Percentiles rank a stretch among this genome's conserved stretches.
Conservation (phyloP, 495 filamentous ascomycete species). For the Aspergillus coremiiformis region DNA sequence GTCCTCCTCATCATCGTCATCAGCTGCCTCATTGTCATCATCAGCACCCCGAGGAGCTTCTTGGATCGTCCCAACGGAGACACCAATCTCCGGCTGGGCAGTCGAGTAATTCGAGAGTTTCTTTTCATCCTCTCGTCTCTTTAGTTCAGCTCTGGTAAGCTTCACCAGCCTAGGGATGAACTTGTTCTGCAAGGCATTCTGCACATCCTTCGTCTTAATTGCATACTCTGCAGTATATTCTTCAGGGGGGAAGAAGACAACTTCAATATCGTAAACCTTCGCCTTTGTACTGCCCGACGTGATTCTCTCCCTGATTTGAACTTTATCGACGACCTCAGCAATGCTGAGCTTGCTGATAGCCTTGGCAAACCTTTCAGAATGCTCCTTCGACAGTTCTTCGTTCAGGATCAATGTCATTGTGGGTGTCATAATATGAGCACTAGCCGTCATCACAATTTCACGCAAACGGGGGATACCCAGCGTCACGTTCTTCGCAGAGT, state of each 20-base stretch:
- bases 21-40: slow-evolving; percentile 55
- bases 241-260: slow-evolving; percentile 73
- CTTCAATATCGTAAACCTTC: slow-evolving; percentile 75
- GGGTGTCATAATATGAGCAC: slow-evolving; percentile 76
- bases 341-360: slow-evolving; percentile 83
- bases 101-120: slow-evolving; percentile 51
- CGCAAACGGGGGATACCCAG: slow-evolving; percentile 94
- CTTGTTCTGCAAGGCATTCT: slow-evolving; percentile 67
- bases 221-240: slow-evolving; percentile 84
- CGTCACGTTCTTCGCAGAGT: slow-evolving; percentile 97
- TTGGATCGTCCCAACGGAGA: slow-evolving; percentile 62
- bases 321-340: slow-evolving; percentile 77
- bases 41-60: slow-evolving; percentile 46
- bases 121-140: slow-evolving; percentile 63
- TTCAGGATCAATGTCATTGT: slow-evolving; percentile 82
- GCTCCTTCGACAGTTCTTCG: slow-evolving; percentile 58
- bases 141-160: slow-evolving; percentile 65
- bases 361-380: slow-evolving; percentile 80
- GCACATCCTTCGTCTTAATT: slow-evolving; percentile 68
- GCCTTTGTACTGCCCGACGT: slow-evolving; percentile 58
- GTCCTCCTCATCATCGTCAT: slow-evolving; percentile 67
- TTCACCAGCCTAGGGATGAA: slow-evolving; percentile 64
- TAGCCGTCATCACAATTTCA: slow-evolving; percentile 98
- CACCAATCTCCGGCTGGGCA: slow-evolving; percentile 74
- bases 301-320: slow-evolving; percentile 68